A percentile compares a stretch with the other conserved stretches of the same genome.
phyloP scores from a whole-genome alignment of 305 asterid genomes.

The Fraxinus baroniana region DNA sequence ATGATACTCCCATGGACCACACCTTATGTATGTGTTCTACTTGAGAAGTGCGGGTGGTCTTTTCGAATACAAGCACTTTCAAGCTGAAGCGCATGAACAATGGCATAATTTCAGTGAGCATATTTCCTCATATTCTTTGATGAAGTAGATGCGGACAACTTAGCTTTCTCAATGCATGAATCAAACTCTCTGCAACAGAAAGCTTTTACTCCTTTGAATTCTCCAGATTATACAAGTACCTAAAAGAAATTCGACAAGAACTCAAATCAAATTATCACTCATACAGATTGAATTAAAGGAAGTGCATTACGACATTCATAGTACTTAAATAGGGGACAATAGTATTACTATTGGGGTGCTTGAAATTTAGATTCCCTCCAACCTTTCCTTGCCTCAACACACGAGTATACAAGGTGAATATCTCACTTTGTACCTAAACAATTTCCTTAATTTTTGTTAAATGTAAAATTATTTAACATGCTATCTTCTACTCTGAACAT shows the following conservation, averaged over 20 bases:
- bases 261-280: background rate
- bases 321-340: background rate
- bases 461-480: too few species aligned
- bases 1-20: background rate
- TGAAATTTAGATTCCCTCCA: background rate
- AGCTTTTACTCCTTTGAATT: background rate
- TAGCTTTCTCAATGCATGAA: background rate
- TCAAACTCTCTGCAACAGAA: background rate
- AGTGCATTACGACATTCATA: background rate
- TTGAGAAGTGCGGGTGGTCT: background rate
- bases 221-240: background rate
- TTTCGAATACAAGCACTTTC: background rate
- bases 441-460: too few species aligned
- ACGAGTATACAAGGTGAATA: background rate
- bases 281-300: background rate
- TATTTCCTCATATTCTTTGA: background rate
- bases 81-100: background rate
- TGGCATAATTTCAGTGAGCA: background rate
- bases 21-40: slow-evolving; percentile 20
- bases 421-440: background rate
- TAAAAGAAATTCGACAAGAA: background rate
- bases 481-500: background rate
- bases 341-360: background rate
- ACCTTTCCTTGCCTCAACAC: background rate
- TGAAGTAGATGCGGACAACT: background rate